Conservation (phyloP, 2,329 filamentous ascomycete genomes). For the Talaromyces sp. region DNA sequence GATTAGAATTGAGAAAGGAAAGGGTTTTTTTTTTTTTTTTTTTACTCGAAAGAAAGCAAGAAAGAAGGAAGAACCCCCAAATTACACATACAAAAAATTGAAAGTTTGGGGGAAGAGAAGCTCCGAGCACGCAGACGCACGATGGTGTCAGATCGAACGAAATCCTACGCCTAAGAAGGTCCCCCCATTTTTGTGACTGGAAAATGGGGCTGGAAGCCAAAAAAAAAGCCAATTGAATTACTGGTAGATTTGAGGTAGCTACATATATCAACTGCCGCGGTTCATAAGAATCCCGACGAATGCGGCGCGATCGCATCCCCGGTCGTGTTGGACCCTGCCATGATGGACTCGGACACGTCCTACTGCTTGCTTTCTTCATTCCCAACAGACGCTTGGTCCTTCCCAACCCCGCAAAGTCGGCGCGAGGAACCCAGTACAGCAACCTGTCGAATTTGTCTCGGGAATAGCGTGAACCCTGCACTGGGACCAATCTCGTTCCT, state of each 20-base stretch:
- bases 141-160: background rate
- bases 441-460: background rate
- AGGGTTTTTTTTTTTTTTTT: no score
- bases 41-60: background rate
- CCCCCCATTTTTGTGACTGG: background rate
- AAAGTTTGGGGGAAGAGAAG: background rate
- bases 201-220: background rate
- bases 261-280: background rate
- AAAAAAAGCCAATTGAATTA: background rate
- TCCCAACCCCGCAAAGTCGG: constrained; percentile 15
- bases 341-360: background rate
- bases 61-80: background rate
- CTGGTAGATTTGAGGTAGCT: background rate
- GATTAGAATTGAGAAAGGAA: no score
- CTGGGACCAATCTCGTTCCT: constrained; percentile 8
- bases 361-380: background rate
- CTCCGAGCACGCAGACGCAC: background rate
- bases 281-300: constrained; percentile 1
- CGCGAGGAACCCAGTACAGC: constrained; percentile 2
- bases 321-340: background rate
- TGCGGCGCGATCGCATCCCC: constrained; percentile 8
- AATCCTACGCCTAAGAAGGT: background rate
- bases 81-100: background rate
- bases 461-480: background rate
- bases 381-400: constrained; percentile 19